Conservation (phyloP, 1,284 basidiomycete genomes). For the Tilletiopsis washingtonensis region DNA sequence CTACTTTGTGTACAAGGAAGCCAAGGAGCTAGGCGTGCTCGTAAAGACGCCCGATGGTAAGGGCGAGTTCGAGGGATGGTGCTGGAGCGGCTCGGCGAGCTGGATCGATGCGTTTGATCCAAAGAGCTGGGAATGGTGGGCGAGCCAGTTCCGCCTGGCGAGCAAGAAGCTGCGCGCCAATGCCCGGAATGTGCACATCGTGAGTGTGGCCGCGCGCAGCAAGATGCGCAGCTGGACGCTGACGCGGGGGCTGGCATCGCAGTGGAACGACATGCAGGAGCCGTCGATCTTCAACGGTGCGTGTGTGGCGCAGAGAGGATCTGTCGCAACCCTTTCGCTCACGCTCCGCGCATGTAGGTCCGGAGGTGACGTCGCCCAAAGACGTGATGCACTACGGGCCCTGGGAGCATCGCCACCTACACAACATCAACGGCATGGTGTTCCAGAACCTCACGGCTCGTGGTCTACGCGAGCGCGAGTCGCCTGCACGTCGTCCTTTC, state of each 20-base stretch:
- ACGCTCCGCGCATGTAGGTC: no score
- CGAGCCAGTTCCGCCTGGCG: conserved; percentile 26
- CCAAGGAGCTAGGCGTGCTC: conserved; percentile 69
- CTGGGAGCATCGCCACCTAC: conserved; percentile 95
- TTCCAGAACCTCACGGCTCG: conserved; percentile 72
- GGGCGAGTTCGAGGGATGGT: conserved; percentile 91
- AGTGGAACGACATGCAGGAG: conserved; percentile 57
- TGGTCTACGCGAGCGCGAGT: conserved; percentile 69
- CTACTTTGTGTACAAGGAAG: conserved; percentile 80
- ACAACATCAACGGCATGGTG: conserved; percentile 65
- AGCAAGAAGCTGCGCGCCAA: conserved; percentile 33
- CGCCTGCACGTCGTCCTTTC: conserved; percentile 59
- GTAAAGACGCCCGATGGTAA: conserved; percentile 69
- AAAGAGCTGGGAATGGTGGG: conserved; percentile 81
- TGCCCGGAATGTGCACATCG: conserved; percentile 63
- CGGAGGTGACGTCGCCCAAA: conserved; percentile 93
- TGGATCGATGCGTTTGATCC: conserved; percentile 99
- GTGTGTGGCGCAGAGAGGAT: no score
- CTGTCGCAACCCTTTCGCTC: no score
- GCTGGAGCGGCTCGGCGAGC: conserved; percentile 88
- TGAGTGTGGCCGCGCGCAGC: no score
- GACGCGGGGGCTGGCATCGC: no score
- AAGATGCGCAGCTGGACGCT: no score
- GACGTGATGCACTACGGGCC: conserved; percentile 84
- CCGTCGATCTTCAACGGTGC: conserved; percentile 97